Base-by-base conservation (phyloP, 169 alveolate genomes). In the Amoebophrya sp. region DNA sequence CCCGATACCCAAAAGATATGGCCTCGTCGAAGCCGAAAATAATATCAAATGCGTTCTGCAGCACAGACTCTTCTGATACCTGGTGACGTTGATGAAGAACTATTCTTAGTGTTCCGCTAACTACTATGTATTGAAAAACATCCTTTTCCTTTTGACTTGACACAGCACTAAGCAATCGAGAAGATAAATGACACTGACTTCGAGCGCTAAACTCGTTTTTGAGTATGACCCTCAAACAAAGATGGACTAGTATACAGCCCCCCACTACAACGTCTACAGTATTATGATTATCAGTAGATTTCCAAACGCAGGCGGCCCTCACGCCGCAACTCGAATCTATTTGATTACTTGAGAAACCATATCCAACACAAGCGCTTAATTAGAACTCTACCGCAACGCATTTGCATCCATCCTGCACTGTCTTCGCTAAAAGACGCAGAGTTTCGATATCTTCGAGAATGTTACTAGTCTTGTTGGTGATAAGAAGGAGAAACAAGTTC, bases 371-470 rank as follows among this genome's bases (percentile, higher is more conserved):
- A n/a, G n/a, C n/a, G n/a, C n/a, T 12, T n/a, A 65, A 38, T 26
- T 0, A 23, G 33, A 78, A 41, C 29, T 40, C 14, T 29, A 92
- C 41, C 89, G 39, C 89, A 1, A 40, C 36, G 78, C 76, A 89
- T 47, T 89, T 90, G 53, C 95, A 94, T 36, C 95, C 77, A 76
- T 93, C 95, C 89, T 95, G 95, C 40, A 95, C 94, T 18, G 96
- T 96, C 93, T 96, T 95, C 83, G 97, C 95, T 90, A 97, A 90
- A 92, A 96, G 95, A 90, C 97, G 94, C 47, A 96, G 94, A 0
- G 98, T 96, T 55, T 96, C 98, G 92, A 97, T 78, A 92, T 96
- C 98, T 95, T 97, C 98, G 90, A 97, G 95, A 53, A 97, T 97
- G 94, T 97, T 97, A 89, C 97, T 95, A 76, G 95, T 94, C 93